These are phyloP conservation scores for Rhizophagus sp. DNA, from an alignment of 192 early-diverging fungal species.

Conservation along the genomic window DNA sequence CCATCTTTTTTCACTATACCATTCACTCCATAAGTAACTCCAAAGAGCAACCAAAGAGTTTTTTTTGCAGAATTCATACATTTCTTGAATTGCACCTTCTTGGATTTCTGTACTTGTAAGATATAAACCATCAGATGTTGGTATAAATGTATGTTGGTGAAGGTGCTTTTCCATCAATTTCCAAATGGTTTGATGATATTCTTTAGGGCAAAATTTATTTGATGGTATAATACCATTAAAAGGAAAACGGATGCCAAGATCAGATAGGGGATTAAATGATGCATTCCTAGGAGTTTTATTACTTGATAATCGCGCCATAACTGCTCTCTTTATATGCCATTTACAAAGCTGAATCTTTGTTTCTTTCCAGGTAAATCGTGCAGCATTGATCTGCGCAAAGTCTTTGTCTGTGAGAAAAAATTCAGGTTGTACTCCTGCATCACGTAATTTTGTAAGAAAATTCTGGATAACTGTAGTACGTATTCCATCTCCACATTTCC, in stretches of 20 bases:
- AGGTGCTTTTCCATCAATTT: too few relatives aligned
- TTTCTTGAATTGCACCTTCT: too few relatives aligned
- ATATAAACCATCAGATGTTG: too few relatives aligned
- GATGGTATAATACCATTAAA: neutral
- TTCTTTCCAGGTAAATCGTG: neutral
- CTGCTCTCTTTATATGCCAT: neutral
- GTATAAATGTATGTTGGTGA: too few relatives aligned
- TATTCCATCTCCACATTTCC: neutral
- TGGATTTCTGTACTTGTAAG: too few relatives aligned
- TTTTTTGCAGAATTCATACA: too few relatives aligned
- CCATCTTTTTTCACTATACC: too few relatives aligned
- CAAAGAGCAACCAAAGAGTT: too few relatives aligned
- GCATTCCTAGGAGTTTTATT: neutral
- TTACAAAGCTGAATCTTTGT: neutral
- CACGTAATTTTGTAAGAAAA: neutral
- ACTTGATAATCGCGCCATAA: neutral
- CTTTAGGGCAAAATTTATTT: too few relatives aligned
- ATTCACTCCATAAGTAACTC: too few relatives aligned
- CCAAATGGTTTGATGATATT: too few relatives aligned
- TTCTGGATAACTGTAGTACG: neutral
- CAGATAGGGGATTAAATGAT: neutral
- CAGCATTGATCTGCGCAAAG: constrained; percentile 5
- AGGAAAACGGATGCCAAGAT: neutral
- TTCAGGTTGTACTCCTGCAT: neutral
- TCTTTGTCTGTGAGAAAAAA: neutral